phyloP scores from a whole-genome alignment of 495 filamentous ascomycete species.

The Xylaria venustula region DNA sequence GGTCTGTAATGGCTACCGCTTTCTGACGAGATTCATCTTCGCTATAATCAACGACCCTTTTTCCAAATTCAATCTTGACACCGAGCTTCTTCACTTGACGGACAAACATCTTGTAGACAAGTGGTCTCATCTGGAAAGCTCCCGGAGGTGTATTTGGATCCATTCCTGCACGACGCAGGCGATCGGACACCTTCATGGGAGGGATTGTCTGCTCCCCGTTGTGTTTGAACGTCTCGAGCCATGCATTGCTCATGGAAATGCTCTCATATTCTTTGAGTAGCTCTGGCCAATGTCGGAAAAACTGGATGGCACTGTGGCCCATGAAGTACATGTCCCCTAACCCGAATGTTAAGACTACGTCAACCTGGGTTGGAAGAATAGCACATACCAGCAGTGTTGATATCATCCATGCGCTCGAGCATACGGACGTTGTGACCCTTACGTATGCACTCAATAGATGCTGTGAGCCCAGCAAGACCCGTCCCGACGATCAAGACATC shows the following conservation, averaged over 20 bases:
- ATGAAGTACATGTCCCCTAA: slow-evolving; percentile 59
- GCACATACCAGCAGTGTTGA: slow-evolving; percentile 37
- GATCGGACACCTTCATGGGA: slow-evolving; percentile 40
- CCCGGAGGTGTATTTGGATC: slow-evolving; percentile 40
- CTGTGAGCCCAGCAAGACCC: slow-evolving; percentile 62
- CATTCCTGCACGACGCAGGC: slow-evolving; percentile 33
- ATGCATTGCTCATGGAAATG: slow-evolving; percentile 46
- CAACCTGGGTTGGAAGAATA: slow-evolving; percentile 4
- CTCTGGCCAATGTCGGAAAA: slow-evolving; percentile 58
- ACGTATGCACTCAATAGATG: slow-evolving; percentile 61
- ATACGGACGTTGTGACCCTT: slow-evolving; percentile 63
- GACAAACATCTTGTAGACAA: slow-evolving; percentile 57
- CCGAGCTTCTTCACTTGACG: slow-evolving; percentile 49
- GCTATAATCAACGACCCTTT: slow-evolving; percentile 49
- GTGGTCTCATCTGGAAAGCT: slow-evolving; percentile 47
- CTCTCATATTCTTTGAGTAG: slow-evolving; percentile 45
- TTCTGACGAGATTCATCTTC: slow-evolving; percentile 44
- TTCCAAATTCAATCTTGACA: slow-evolving; percentile 52
- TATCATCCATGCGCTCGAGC: slow-evolving; percentile 48
- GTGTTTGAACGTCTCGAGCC: slow-evolving; percentile 54
- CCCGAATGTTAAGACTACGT: background rate
- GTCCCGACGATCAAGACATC: slow-evolving; percentile 62
- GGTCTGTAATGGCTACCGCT: slow-evolving; percentile 46
- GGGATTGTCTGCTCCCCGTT: slow-evolving; percentile 46
- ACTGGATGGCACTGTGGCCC: slow-evolving; percentile 45